Evolutionary conservation across 2,329 filamentous ascomycete species (phyloP), one percentile per base, ranked within the genome.

Genomic region (Tolypocladium album): DNA sequence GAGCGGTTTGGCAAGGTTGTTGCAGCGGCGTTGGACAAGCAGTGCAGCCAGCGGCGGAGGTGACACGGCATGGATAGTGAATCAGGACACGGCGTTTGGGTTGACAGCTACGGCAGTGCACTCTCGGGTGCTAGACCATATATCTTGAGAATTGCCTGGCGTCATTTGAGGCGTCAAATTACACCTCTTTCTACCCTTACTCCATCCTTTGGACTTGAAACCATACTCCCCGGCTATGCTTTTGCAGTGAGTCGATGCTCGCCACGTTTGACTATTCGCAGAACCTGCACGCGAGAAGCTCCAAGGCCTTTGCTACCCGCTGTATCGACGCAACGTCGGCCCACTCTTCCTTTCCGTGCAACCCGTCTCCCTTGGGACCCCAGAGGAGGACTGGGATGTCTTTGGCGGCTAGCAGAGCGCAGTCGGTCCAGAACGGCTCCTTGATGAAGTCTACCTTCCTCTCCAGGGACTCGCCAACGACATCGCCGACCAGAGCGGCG

Each of bases 291-390:
- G 67, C 67, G 39, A 74, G 61, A 1, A 57, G 59, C 1, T 62
- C 64, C 55, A 76, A 61, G 1, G 66, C 62, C 5, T 68, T 62
- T 0, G 69, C 60, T 39, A 77, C 70, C 52, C 73, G 63, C n/a
- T 65, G 61, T 12, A 81, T 64, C 42, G 77, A 79, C 12, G 77
- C 65, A 1, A 76, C 69, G 27, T 78, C 73, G 0, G 78, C 79
- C 74, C 75, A 82, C 67, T 84, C 80, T 59, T 79, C 75, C 57
- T 77, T 79, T 1, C 70, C 72, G 64, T 83, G 79, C 4, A 82
- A 62, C 0, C 81, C 81, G n/a, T 75, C 72, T 0, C 79, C 80
- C 11, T 65, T 67, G 0, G 78, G 78, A 0, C 80, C 78, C 66
- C 75, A 81, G 1, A 82, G 69, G 20, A 83, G 67, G 0, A 74